Base-by-base conservation (phyloP, 2,329 filamentous ascomycete species). In the Aureobasidium melanogenum region DNA sequence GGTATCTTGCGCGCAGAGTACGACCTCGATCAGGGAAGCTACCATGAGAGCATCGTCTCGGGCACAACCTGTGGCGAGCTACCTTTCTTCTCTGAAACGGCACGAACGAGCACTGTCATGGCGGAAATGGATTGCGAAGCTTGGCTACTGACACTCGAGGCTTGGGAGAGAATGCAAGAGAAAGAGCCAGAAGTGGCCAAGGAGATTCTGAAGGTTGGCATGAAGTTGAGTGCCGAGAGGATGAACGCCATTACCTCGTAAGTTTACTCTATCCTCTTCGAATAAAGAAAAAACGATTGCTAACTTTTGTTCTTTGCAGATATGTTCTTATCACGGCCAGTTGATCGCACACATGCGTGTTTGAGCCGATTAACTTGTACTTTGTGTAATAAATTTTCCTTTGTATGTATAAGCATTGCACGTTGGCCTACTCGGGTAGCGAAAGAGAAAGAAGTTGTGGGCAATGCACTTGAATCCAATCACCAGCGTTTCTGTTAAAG, bases 21-120 rank as follows among this genome's bases (percentile, higher is more conserved):
- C 71, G 84, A 93, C 64, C 81, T 96, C 34, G 91, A 94, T 1
- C 94, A 97, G 71, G 94, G 94, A 0, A 84, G 82, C 67, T 88
- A 95, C 67, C 90, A 88, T 64, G 94, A 99, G 74, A 89, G 90
- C 69, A 97, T 97, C 60, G 88, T 97, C 1, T 89, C 92, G 0
- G 94, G 94, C 17, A 94, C 94, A 1, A 97, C 94, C 0, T 97
- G 93, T 68, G 94, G 94, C 38, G 94, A 99, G 76, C 75, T 99
- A 58, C 94, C 94, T 0, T 99, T 99, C 77, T 99, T 99, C 76
- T 91, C 88, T 2, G 89, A 95, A 69, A 97, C 93, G 1, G 80
- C 84, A 57, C 83, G 94, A 19, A 97, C 92, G 4, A 91, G 91
- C 1, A 96, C 89, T 0, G 91, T 95, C 12, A 80, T 86, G 46